These are phyloP conservation scores for Salvia miltiorrhiza DNA, from an alignment of 257 asterid genomes.

Conservation along the genomic window DNA sequence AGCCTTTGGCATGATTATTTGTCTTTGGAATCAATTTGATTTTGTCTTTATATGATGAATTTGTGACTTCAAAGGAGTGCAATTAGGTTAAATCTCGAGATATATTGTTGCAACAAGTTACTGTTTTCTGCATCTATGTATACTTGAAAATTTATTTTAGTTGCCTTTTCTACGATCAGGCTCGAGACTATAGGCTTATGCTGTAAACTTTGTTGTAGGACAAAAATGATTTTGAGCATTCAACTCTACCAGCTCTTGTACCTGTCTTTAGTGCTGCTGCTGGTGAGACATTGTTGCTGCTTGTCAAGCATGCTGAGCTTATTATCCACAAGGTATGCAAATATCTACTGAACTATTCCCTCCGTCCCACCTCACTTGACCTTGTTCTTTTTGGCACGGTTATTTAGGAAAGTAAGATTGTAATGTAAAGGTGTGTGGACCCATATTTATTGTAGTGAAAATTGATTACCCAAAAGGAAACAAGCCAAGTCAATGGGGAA, in stretches of 20 bases:
- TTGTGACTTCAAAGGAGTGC: background rate
- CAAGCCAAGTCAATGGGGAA: too few relatives aligned
- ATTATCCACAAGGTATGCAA: conserved; percentile 77
- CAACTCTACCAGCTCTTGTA: conserved; percentile 95
- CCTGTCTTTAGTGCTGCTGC: conserved; percentile 91
- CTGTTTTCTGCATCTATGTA: background rate
- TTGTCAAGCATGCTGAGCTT: conserved; percentile 94
- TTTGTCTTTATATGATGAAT: conserved; percentile 10
- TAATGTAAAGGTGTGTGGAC: too few relatives aligned
- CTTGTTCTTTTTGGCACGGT: too few relatives aligned
- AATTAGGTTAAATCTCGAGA: background rate
- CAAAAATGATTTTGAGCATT: conserved; percentile 86
- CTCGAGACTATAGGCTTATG: conserved; percentile 16
- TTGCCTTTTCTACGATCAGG: background rate
- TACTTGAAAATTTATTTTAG: background rate
- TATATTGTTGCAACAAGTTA: background rate
- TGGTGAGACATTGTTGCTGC: conserved; percentile 92
- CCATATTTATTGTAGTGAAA: too few relatives aligned
- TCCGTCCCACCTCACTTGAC: too few relatives aligned
- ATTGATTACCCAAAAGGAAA: too few relatives aligned
- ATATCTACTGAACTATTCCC: conserved; percentile 7
- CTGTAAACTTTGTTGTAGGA: conserved; percentile 55
- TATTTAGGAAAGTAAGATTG: too few relatives aligned
- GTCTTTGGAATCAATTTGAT: background rate
- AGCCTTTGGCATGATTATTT: conserved; percentile 16